Conservation (phyloP, 441 rosid genomes). For the Iberis amara region DNA sequence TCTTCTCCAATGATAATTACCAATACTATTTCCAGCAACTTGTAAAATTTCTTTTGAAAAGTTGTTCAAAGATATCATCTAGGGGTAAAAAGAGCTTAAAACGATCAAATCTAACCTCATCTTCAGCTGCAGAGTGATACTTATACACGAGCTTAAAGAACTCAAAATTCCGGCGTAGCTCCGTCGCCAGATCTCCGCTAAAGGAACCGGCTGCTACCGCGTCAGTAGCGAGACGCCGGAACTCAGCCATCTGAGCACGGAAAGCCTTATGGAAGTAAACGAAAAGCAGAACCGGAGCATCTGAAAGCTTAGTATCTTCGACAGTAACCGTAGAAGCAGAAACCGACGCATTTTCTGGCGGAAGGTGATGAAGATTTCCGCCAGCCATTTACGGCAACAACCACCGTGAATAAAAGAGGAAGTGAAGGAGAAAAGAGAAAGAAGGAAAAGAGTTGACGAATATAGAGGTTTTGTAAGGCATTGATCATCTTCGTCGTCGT, state of each 20-base stretch:
- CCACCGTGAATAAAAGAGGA: slow-evolving; percentile 31
- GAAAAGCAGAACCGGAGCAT: slow-evolving; percentile 63
- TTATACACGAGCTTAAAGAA: slow-evolving; percentile 59
- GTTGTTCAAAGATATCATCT: no score
- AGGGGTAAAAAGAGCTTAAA: no score
- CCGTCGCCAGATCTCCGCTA: slow-evolving; percentile 28
- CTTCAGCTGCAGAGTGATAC: slow-evolving; percentile 70
- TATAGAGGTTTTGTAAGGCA: slow-evolving; percentile 28
- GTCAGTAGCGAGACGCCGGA: slow-evolving; percentile 38
- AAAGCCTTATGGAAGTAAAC: slow-evolving; percentile 63
- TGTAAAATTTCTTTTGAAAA: no score
- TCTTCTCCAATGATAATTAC: background rate
- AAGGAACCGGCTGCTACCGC: slow-evolving; percentile 32
- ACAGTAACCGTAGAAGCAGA: slow-evolving; percentile 19
- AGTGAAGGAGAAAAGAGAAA: slow-evolving; percentile 27
- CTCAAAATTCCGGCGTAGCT: slow-evolving; percentile 47
- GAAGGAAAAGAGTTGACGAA: slow-evolving; percentile 35
- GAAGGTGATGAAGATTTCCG: slow-evolving; percentile 30
- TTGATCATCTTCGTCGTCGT: slow-evolving; percentile 26
- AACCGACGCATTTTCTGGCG: slow-evolving; percentile 28
- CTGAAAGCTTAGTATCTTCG: slow-evolving; percentile 32
- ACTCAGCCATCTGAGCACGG: slow-evolving; percentile 51
- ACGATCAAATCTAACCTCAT: slow-evolving; percentile 43
- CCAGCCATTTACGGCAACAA: slow-evolving; percentile 38
- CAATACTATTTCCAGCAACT: no score